Evolutionary conservation across 2,329 filamentous ascomycete species (phyloP), one percentile per base, ranked within the genome.

Genomic region (Sphaerulina musiva): DNA sequence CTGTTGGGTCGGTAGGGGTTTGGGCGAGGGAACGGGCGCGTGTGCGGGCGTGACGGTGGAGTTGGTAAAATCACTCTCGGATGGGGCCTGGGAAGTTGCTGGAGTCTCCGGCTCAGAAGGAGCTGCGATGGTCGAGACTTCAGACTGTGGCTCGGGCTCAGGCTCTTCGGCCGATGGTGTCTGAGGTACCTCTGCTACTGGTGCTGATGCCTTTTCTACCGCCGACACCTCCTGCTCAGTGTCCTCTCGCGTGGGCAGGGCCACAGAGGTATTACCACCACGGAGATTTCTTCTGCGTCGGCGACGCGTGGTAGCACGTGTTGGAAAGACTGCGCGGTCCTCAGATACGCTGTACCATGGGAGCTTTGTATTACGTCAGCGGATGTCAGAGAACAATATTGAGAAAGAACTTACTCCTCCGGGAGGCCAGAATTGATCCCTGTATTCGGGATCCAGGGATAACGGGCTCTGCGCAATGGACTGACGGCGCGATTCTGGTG

Each of bases 311-410:
- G 75, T 72, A 46, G 74, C 73, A 64, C 76, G 74, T 12, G 76
- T 68, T 3, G 81, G 81, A 62, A 84, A 84, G 2, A 75, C 69
- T 32, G 69, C 46, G 20, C 56, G 52, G 31, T 57, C 70, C 17
- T 78, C 76, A 12, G 78, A 74, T 29, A 78, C 74, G 10, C 81
- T 84, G 34, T 81, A 74, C 81, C 81, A 84, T 9, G 82, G 82
- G 17, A 84, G 69, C 76, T 79, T 29, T 59, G 31, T 7, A 46
- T 41, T 49, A 46, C 23, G 56, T 59, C 49, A 60, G 54, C 47
- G 44, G 32, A 36, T 20, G 12, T 5, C 20, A 3, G 6, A 36
- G 29, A 11, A 36, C 23, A 34, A 7, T 31, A 32, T 48, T 38
- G n/a, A 17, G 39, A 40, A 36, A 7, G 12, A 23, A 17, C 54